Evolutionary conservation across 352 stramenopile species (phyloP).

Genomic region (Pythium chondricola): DNA sequence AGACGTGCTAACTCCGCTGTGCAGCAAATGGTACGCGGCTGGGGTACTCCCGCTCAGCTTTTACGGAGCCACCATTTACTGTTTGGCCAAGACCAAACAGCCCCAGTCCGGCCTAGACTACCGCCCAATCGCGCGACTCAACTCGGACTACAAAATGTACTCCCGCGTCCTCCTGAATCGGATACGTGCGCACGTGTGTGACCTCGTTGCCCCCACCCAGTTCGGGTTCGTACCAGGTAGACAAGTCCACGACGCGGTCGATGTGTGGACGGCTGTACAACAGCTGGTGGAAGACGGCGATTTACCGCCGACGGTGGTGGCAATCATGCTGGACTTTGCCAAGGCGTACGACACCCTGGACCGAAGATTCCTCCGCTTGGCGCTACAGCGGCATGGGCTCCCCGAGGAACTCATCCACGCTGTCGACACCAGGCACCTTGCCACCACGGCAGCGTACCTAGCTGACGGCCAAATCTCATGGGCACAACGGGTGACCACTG

Average conservation of each 20-base stretch:
- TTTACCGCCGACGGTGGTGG: background rate
- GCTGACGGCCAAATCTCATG: background rate
- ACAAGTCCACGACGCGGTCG: conserved; percentile 9
- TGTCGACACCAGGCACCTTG: conserved; percentile 1
- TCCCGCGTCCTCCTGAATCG: conserved; percentile 4
- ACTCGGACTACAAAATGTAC: conserved; percentile 16
- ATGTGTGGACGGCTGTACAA: conserved; percentile 3
- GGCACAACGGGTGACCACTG: background rate
- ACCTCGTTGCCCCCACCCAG: conserved; percentile 2
- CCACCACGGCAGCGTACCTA: conserved; percentile 1
- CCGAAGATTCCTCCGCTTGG: background rate
- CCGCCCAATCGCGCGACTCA: conserved; percentile 7
- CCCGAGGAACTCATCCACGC: background rate
- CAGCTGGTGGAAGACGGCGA: background rate
- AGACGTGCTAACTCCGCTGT: background rate
- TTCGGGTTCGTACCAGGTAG: conserved; percentile 8
- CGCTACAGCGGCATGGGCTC: background rate
- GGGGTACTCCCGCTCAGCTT: background rate
- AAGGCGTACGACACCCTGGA: conserved; percentile 15
- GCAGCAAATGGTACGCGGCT: background rate
- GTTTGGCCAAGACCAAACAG: background rate
- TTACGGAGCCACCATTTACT: background rate
- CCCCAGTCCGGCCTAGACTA: conserved; percentile 1
- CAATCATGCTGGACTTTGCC: conserved; percentile 7
- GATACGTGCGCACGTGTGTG: background rate